These are phyloP conservation scores for Cystoderma amianthinum DNA, from an alignment of 768 basidiomycete species.

Conservation along the genomic window DNA sequence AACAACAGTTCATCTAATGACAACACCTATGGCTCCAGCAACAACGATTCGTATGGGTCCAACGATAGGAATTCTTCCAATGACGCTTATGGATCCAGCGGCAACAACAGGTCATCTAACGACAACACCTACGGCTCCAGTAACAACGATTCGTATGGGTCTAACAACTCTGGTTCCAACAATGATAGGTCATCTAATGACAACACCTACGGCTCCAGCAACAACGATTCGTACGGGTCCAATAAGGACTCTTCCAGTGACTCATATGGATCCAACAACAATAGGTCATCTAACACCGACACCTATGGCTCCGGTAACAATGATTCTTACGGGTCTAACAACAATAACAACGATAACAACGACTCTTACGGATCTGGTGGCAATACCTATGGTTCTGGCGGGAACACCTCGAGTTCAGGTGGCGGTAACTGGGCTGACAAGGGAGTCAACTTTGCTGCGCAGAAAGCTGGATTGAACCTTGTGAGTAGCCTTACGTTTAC, in stretches of 20 bases:
- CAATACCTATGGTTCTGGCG: constrained; percentile 18
- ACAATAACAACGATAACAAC: constrained; percentile 14
- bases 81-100: constrained; percentile 13
- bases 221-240: constrained; percentile 11
- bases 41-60: constrained; percentile 16
- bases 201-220: constrained; percentile 13
- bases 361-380: constrained; percentile 13
- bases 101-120: constrained; percentile 12
- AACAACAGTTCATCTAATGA: constrained; percentile 12
- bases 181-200: constrained; percentile 5
- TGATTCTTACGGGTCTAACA: constrained; percentile 16
- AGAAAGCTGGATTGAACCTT: constrained; percentile 35
- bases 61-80: constrained; percentile 15
- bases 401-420: constrained; percentile 13
- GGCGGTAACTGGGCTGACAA: constrained; percentile 26
- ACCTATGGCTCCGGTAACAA: constrained; percentile 14
- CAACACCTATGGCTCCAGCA: constrained; percentile 13
- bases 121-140: constrained; percentile 7
- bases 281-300: constrained; percentile 13
- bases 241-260: constrained; percentile 4
- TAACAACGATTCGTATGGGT: constrained; percentile 8
- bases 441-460: constrained; percentile 28
- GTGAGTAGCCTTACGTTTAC: constrained; percentile 22
- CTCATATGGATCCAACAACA: constrained; percentile 11
- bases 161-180: background rate